Conservation (phyloP, 139 green algal genomes). For the Gonium pectorale region DNA sequence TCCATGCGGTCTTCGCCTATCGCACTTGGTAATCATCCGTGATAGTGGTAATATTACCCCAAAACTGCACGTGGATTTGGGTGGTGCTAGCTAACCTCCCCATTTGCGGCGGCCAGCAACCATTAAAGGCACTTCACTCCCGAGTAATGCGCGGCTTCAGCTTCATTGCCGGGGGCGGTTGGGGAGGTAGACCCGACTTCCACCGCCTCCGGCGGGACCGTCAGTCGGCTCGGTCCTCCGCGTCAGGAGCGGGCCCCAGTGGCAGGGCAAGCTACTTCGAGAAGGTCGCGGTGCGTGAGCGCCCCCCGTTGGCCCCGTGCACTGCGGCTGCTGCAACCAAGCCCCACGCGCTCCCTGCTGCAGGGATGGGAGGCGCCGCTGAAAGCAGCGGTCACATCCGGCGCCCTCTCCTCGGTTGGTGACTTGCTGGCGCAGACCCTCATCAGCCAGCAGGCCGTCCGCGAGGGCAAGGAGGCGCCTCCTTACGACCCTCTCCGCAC, state of each 20-base stretch:
- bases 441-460: slow-evolving; percentile 5
- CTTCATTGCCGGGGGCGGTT: not conserved
- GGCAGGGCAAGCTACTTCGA: slow-evolving; percentile 17
- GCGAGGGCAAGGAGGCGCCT: not conserved
- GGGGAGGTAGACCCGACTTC: not conserved
- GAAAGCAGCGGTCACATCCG: slow-evolving; percentile 78
- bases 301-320: not conserved
- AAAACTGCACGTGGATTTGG: too few relatives aligned
- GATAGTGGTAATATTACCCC: too few relatives aligned
- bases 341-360: not conserved
- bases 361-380: slow-evolving; percentile 60
- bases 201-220: not conserved
- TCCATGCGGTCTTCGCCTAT: too few relatives aligned
- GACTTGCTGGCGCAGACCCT: slow-evolving; percentile 81
- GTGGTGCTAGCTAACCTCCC: not conserved
- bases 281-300: slow-evolving; percentile 24
- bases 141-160: slow-evolving; percentile 15
- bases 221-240: not conserved
- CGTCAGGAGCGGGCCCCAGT: not conserved
- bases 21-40: too few relatives aligned
- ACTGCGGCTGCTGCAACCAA: not conserved
- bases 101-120: not conserved
- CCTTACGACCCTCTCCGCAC: slow-evolving; percentile 65
- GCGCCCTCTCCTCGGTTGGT: slow-evolving; percentile 70
- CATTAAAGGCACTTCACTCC: too few relatives aligned